phyloP scores from a whole-genome alignment of 1,139 yeast genomes.

The Saccharomycopsis hybrid region DNA sequence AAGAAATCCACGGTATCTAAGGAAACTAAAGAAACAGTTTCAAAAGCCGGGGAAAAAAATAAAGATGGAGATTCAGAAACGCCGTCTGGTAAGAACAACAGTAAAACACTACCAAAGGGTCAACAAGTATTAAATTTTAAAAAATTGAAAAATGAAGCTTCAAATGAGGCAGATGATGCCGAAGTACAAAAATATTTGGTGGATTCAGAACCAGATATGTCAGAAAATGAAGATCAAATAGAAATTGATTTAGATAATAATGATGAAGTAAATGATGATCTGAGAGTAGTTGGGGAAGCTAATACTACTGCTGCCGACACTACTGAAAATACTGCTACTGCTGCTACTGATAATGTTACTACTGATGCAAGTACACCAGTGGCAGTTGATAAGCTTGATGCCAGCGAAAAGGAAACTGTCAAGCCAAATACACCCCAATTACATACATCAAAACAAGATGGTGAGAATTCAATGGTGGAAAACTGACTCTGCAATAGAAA shows the following conservation, averaged over 20 bases:
- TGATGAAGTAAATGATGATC: constrained; percentile 15
- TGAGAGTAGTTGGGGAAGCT: constrained; percentile 1
- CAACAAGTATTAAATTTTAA: constrained; percentile 34
- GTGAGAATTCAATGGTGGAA: too few relatives aligned
- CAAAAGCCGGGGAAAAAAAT: background rate
- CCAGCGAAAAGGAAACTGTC: too few relatives aligned
- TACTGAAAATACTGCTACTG: too few relatives aligned
- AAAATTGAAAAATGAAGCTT: background rate
- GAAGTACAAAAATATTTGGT: constrained; percentile 6
- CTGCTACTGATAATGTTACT: too few relatives aligned
- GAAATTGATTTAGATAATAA: constrained; percentile 8
- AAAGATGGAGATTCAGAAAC: background rate
- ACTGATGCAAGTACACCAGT: too few relatives aligned
- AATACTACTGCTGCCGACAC: too few relatives aligned
- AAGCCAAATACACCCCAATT: too few relatives aligned
- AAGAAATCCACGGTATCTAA: background rate
- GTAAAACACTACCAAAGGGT: constrained; percentile 31
- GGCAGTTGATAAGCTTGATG: too few relatives aligned
- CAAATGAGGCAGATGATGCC: constrained; percentile 1
- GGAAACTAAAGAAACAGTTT: background rate
- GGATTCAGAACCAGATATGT: constrained; percentile 15
- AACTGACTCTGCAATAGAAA: too few relatives aligned
- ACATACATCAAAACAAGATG: too few relatives aligned
- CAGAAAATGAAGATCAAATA: constrained; percentile 10
- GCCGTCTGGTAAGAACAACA: background rate